Conservation (phyloP, 495 filamentous ascomycete genomes). For the Geoglossum glabrum region DNA sequence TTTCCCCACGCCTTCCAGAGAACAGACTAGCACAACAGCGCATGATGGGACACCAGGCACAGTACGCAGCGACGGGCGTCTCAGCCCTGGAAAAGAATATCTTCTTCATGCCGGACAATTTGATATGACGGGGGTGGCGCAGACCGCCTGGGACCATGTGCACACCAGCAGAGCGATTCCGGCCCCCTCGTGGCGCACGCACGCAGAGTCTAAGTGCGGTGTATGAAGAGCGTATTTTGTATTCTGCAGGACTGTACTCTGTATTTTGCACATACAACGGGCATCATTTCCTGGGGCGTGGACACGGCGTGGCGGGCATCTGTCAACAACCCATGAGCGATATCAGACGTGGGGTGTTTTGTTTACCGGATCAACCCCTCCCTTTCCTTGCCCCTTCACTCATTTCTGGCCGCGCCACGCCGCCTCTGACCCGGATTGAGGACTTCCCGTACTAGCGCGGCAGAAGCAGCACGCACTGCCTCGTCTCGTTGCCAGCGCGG, state of each 20-base stretch:
- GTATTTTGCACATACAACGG: too few species aligned
- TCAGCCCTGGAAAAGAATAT: not conserved
- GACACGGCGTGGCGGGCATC: not conserved
- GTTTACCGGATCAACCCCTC: not conserved
- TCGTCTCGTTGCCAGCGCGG: not conserved
- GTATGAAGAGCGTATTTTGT: not conserved
- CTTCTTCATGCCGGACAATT: not conserved
- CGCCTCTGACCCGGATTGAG: not conserved
- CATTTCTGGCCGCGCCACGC: not conserved
- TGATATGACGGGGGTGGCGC: not conserved
- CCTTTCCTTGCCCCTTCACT: not conserved
- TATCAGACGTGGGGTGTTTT: constrained; percentile 1
- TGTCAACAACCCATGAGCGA: not conserved
- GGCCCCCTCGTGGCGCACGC: not conserved
- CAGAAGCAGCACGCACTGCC: not conserved
- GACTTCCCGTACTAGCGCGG: not conserved
- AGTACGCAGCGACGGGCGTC: not conserved
- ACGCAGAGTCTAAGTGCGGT: too few species aligned
- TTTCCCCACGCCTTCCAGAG: not conserved
- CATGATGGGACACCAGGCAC: not conserved
- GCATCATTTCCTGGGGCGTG: not conserved
- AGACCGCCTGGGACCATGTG: not conserved
- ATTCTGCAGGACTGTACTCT: too few species aligned
- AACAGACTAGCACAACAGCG: not conserved
- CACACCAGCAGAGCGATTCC: not conserved